These are phyloP conservation scores for Phytophthora pluvialis DNA, from an alignment of 352 stramenopile species.

Conservation along the genomic window DNA sequence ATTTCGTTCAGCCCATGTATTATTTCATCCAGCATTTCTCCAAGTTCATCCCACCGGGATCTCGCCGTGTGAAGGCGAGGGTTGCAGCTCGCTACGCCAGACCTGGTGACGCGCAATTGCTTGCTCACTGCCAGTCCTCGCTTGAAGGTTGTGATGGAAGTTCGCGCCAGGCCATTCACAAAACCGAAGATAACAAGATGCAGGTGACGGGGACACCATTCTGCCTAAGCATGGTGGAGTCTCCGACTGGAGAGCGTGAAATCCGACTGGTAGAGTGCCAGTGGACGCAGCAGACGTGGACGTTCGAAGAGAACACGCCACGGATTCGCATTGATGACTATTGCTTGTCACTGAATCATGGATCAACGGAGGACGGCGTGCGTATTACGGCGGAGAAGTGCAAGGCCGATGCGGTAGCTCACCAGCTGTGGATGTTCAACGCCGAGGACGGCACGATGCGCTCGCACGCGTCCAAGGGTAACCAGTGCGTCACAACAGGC, in stretches of 20 bases:
- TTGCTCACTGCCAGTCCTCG: slow-evolving; percentile 52
- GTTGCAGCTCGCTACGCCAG: slow-evolving; percentile 54
- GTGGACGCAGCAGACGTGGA: slow-evolving; percentile 69
- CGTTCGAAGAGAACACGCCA: slow-evolving; percentile 44
- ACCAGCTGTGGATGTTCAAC: slow-evolving; percentile 67
- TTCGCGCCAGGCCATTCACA: slow-evolving; percentile 57
- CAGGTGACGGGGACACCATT: slow-evolving; percentile 58
- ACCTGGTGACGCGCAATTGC: slow-evolving; percentile 59
- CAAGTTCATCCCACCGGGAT: slow-evolving; percentile 78
- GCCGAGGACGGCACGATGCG: slow-evolving; percentile 49
- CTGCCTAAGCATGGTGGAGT: slow-evolving; percentile 53
- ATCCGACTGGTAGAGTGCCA: slow-evolving; percentile 67
- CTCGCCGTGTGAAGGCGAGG: slow-evolving; percentile 54
- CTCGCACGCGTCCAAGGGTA: slow-evolving; percentile 30
- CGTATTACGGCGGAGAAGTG: slow-evolving; percentile 57
- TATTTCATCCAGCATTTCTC: slow-evolving; percentile 92
- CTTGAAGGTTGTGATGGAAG: slow-evolving; percentile 63
- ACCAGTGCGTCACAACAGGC: slow-evolving; percentile 70
- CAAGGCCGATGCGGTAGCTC: slow-evolving; percentile 17
- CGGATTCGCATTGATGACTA: slow-evolving; percentile 55
- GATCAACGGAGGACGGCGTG: slow-evolving; percentile 50
- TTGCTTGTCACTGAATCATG: slow-evolving; percentile 71
- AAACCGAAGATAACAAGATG: slow-evolving; percentile 67
- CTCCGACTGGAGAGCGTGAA: slow-evolving; percentile 45
- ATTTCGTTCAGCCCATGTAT: slow-evolving; percentile 86